Conservation (phyloP, 2,329 filamentous ascomycete species). For the Thelonectria olida region DNA sequence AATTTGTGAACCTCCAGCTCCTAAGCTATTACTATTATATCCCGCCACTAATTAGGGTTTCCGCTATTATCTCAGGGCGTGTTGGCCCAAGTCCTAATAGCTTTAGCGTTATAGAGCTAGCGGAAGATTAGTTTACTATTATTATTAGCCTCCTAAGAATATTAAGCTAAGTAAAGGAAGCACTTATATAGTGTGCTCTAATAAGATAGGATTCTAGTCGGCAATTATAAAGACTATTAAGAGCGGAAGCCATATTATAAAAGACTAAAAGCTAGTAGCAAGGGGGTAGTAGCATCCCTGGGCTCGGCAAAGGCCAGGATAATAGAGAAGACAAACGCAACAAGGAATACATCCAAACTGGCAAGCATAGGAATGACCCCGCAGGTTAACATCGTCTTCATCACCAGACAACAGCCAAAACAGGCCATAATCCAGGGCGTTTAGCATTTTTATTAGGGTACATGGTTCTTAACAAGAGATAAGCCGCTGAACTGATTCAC, state of each 20-base stretch:
- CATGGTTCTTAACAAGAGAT: no score
- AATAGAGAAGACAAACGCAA: conserved; percentile 3
- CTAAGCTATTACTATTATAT: no score
- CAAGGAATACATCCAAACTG: neutral
- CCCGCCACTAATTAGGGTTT: no score
- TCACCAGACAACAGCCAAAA: no score
- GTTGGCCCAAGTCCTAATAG: no score
- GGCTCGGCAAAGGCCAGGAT: neutral
- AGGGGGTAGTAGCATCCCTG: neutral
- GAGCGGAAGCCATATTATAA: conserved; percentile 1
- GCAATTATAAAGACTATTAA: conserved; percentile 1
- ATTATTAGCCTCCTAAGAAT: neutral
- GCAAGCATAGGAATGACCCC: conserved; percentile 5
- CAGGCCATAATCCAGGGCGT: no score
- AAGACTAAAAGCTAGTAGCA: neutral
- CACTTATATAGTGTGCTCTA: neutral
- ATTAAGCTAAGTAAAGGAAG: neutral
- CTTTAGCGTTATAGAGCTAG: conserved; percentile 5
- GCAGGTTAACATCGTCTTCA: neutral
- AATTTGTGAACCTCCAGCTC: no score
- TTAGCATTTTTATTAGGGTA: no score
- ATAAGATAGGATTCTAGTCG: neutral
- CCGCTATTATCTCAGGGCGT: no score
- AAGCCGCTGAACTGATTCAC: no score
- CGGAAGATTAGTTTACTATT: neutral